Percentiles rank a stretch among this genome's conserved stretches.
Conservation (phyloP, 306 rosid species). For the Notholithocarpus densiflorus region DNA sequence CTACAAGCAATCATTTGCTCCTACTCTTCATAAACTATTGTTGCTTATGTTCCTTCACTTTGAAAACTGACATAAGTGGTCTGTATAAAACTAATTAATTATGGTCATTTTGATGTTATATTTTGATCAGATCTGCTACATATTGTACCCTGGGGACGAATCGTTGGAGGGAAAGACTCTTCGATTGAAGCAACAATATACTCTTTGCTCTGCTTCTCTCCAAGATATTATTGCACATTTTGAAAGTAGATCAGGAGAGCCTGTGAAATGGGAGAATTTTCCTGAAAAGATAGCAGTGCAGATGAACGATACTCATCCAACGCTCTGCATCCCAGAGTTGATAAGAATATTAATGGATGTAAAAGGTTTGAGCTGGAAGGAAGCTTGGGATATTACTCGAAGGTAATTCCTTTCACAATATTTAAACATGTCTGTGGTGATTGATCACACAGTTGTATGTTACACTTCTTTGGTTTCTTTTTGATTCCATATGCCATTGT, state of each 20-base stretch:
- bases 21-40: not conserved
- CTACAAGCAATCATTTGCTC: not conserved
- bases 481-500: not conserved
- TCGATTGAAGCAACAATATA: constrained; percentile 96
- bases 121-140: constrained; percentile 63
- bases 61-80: not conserved
- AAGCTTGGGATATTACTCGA: constrained; percentile 92
- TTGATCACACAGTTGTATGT: not conserved
- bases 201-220: constrained; percentile 95
- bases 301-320: constrained; percentile 99
- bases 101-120: no score
- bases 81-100: not conserved
- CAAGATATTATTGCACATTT: constrained; percentile 89
- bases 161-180: constrained; percentile 84
- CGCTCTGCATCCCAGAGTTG: constrained; percentile 96
- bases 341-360: constrained; percentile 81
- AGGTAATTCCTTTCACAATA: constrained; percentile 41
- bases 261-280: constrained; percentile 75
- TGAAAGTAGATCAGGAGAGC: constrained; percentile 75
- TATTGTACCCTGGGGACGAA: constrained; percentile 97
- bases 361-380: constrained; percentile 82
- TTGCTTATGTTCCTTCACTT: no score
- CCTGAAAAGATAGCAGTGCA: constrained; percentile 95
- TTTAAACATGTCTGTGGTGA: not conserved
- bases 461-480: not conserved